Base-by-base conservation (phyloP, 768 basidiomycete species). In the Calocybe gangraenosa region DNA sequence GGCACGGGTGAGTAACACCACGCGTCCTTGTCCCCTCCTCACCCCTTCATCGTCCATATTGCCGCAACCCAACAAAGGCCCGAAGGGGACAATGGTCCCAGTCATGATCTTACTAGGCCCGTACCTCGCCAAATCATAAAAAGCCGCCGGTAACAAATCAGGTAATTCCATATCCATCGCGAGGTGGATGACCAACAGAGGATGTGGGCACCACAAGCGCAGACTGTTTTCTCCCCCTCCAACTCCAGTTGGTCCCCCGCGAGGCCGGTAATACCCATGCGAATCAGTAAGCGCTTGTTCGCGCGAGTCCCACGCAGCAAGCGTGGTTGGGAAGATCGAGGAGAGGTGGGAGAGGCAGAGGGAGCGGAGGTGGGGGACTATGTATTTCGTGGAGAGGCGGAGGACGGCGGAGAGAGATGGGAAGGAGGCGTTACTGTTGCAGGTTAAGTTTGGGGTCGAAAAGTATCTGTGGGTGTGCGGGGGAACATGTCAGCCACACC, bases 121-220 rank as follows among this genome's bases (percentile, higher is more conserved):
- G 50, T 87, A 87, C 34, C 87, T 73, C 2, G 81, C 76, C 37
- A 89, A 71, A 51, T 88, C 86, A 59, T 87, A 88, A 54, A 85
- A 76, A 0, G 86, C 87, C 18, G 83, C 68, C 3, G 82, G 78
- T n/a, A 88, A 73, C 44, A 88, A 59, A 4, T 73, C 64, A 10
- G 71, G 65, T 0, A 86, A 60, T 40, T 70, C 68, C 52, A 88
- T 76, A 43, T 86, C 82, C 18, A 79, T 64, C 1, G 85, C 84
- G 46, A 90, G 76, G 40, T 80, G 71, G 63, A 89, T 81, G 50
- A 83, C 71, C 44, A 84, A 74, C 50, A 87, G 71, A 7, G 87
- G 87, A 59, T 87, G 84, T 0, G 84, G 66, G 53, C 70, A 81
- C n/a, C n/a, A n/a, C n/a, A n/a, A n/a, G n/a, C n/a, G n/a, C n/a